phyloP scores from a whole-genome alignment of 495 filamentous ascomycete species.

The Neurospora africana region DNA sequence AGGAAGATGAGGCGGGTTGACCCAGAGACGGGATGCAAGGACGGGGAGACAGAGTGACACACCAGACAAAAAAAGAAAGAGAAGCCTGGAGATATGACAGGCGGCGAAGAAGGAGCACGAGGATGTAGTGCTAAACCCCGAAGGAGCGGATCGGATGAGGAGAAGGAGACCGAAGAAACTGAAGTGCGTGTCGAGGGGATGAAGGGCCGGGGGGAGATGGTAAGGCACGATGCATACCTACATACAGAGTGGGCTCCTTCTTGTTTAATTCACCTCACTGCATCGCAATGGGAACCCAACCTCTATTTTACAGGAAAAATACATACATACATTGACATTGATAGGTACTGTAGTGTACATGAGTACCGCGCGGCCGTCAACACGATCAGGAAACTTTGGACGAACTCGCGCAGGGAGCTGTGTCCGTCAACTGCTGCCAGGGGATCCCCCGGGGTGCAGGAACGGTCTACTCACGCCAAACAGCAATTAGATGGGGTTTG shows the following conservation, averaged over 20 bases:
- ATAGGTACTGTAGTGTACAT: background rate
- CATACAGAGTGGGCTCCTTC: background rate
- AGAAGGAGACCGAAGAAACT: background rate
- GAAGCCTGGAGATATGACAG: background rate
- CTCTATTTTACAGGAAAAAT: background rate
- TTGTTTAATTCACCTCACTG: background rate
- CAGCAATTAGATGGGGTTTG: background rate
- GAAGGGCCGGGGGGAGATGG: background rate
- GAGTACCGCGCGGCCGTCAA: background rate
- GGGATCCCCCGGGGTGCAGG: background rate
- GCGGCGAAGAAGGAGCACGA: background rate
- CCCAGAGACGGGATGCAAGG: background rate
- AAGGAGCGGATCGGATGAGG: background rate
- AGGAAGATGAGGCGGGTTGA: background rate
- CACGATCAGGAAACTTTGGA: background rate
- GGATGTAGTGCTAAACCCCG: background rate
- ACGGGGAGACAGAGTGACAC: background rate
- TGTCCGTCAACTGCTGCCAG: background rate
- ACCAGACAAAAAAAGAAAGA: background rate
- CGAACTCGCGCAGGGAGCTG: background rate
- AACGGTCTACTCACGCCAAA: background rate
- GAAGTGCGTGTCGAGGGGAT: background rate
- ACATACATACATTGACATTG: background rate
- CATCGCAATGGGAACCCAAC: background rate
- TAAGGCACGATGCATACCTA: background rate